Base-by-base conservation (phyloP, 1,139 yeast genomes). In the Suhomyces coccinellae region DNA sequence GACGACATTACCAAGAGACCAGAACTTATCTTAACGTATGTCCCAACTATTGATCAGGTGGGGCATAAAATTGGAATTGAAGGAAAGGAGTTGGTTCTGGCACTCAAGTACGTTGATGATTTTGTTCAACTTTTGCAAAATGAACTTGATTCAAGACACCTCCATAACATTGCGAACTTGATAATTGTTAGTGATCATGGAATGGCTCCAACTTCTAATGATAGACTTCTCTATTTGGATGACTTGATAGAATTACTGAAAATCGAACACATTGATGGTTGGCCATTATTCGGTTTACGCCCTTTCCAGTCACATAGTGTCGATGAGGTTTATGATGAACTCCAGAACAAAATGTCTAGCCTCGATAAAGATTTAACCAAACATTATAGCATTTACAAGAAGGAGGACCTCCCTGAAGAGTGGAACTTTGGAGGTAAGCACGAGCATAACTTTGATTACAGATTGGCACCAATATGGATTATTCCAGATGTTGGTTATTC, bases 111-210 rank as follows among this genome's bases (percentile, higher is more conserved):
- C 43, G 93, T 89, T 6, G 98, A 91, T 63, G 59, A 64, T 13
- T 82, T 86, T 51, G 63, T 91, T 12, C 77, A 73, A 15, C 59
- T 69, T 10, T 49, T 89, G 44, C 66, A 74, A 24, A 51, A 63
- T 15, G 85, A 79, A 13, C 56, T 91, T 16, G 53, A 61, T 1
- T 54, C 60, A 15, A 72, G 96, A 45, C 81, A 85, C 50, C 67
- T 89, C 49, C 66, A 75, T 1, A 73, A 80, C 32, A 74, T 88
- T 38, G 87, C 85, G 11, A 91, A 91, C 61, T 67, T 91, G 20
- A 67, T 91, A 0, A 69, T 91, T 40, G 86, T 90, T 1, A 87
- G 96, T 43, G 97, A 90, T 60, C 97, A 90, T 61, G 97, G 97
- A 6, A 89, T 90, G 96, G 86, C 96, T 0, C 95, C 96, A 2